Conservation (phyloP, 352 stramenopile species). For the Phytophthora palmivora region DNA sequence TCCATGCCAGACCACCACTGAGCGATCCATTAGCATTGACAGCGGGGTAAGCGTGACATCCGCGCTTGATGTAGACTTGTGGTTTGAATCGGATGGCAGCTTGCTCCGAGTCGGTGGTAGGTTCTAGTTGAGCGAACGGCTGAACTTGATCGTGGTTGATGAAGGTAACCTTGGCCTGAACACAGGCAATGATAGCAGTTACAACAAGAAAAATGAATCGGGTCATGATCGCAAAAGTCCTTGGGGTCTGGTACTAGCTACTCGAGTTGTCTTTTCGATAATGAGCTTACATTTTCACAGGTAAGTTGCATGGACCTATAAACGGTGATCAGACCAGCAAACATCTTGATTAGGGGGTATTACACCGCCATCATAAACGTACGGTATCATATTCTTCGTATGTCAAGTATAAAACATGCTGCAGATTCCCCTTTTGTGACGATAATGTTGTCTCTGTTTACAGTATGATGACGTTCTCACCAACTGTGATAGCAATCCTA, state of each 20-base stretch:
- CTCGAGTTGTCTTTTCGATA: neutral
- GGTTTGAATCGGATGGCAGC: slow-evolving; percentile 3
- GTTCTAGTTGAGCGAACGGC: neutral
- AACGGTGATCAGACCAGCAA: no score
- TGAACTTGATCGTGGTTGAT: slow-evolving; percentile 1
- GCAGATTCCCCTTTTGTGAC: no score
- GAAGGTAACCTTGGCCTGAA: neutral
- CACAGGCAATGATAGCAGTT: neutral
- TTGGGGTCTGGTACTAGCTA: neutral
- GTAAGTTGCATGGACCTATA: no score
- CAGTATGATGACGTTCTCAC: no score
- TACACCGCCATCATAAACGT: no score
- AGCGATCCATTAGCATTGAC: slow-evolving; percentile 1
- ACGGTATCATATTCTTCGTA: no score
- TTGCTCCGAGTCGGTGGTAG: neutral
- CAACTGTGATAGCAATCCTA: no score
- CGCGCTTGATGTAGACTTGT: neutral
- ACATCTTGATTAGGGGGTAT: no score
- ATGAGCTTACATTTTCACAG: neutral
- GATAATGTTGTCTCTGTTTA: no score
- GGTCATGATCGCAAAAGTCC: neutral
- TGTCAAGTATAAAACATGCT: no score
- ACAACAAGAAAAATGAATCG: neutral
- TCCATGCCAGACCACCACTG: neutral
- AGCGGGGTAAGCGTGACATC: neutral